Evolutionary conservation across 225 moss, liverwort and hornwort genomes (phyloP).

Genomic region (Sphagnum contortum): DNA sequence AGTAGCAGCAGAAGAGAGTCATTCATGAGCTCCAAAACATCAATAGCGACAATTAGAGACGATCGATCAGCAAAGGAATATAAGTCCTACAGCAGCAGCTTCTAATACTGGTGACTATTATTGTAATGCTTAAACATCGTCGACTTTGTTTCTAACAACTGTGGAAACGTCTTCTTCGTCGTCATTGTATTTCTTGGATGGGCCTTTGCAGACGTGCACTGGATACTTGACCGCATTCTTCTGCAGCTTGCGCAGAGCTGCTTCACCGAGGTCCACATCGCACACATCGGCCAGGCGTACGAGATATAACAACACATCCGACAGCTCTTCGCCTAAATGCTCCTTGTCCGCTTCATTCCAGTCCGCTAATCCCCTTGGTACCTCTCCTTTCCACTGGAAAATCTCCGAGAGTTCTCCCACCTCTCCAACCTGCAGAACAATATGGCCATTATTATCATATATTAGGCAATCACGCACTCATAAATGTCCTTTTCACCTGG

Average conservation of each 20-base stretch:
- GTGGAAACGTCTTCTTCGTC: no score
- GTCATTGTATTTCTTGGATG: slow-evolving; percentile 65
- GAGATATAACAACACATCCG: slow-evolving; percentile 85
- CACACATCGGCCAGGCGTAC: slow-evolving; percentile 94
- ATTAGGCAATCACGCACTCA: no score
- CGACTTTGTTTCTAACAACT: no score
- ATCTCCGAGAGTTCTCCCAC: slow-evolving; percentile 97
- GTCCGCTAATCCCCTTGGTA: slow-evolving; percentile 80
- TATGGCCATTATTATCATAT: neutral
- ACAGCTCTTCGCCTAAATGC: slow-evolving; percentile 91
- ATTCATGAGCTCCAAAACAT: no score
- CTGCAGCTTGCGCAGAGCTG: slow-evolving; percentile 76
- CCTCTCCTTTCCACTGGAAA: slow-evolving; percentile 99
- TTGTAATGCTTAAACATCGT: no score
- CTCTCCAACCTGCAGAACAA: slow-evolving; percentile 68
- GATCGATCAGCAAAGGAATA: no score
- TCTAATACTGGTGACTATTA: no score
- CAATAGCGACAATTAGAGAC: no score
- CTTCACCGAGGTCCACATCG: slow-evolving; percentile 85
- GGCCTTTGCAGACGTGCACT: slow-evolving; percentile 85
- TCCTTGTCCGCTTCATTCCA: slow-evolving; percentile 90
- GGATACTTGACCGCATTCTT: slow-evolving; percentile 94
- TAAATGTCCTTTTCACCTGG: no score
- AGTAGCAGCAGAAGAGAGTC: no score
- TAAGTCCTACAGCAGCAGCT: no score